Evolutionary conservation across 257 asterid genomes (phyloP).

Genomic region (Solanum etuberosum): DNA sequence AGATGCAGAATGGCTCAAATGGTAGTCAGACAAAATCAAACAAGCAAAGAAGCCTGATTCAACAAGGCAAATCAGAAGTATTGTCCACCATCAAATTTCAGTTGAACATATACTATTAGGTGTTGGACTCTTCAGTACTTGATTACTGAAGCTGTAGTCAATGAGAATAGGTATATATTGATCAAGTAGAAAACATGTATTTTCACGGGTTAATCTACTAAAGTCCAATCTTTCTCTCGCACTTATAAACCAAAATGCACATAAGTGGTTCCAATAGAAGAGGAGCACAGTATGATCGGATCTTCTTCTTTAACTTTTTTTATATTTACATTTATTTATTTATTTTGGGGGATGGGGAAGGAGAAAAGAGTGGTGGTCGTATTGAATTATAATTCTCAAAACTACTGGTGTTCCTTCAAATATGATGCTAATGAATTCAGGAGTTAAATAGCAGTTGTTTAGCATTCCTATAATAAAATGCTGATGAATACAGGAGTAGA

Average conservation of each 20-base stretch:
- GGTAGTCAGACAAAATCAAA: neutral
- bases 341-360: neutral
- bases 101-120: neutral
- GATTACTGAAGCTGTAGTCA: neutral
- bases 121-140: neutral
- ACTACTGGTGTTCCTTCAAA: neutral
- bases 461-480: neutral
- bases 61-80: neutral
- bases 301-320: neutral
- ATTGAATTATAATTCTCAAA: neutral
- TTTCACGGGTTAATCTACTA: neutral
- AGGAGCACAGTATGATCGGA: neutral
- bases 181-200: neutral
- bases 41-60: neutral
- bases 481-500: neutral
- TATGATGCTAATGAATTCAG: neutral
- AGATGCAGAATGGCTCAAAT: neutral
- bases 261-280: neutral
- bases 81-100: neutral
- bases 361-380: neutral
- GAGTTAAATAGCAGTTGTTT: neutral
- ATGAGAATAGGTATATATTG: neutral
- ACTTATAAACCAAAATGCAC: neutral
- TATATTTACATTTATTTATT: neutral
- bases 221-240: neutral